phyloP scores from a whole-genome alignment of 768 basidiomycete genomes.

The Hortiboletus campestris region DNA sequence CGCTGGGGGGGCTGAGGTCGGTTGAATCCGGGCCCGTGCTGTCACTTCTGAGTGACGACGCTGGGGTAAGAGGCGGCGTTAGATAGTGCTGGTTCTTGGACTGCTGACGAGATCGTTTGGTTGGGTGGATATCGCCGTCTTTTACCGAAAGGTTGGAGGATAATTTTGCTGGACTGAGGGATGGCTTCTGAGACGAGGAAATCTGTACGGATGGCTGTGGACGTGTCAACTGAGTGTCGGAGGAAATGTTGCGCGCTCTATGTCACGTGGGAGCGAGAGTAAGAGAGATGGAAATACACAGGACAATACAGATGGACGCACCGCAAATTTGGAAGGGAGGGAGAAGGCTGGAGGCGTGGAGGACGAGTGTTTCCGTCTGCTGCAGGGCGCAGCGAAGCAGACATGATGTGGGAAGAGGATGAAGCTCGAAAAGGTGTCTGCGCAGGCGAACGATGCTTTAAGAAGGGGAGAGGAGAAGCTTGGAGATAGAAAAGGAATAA shows the following conservation, averaged over 20 bases:
- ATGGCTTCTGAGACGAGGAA: constrained; percentile 17
- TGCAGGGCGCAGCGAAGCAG: constrained; percentile 22
- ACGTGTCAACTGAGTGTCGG: constrained; percentile 31
- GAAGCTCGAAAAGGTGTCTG: constrained; percentile 31
- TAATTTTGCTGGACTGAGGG: constrained; percentile 12
- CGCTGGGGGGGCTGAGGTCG: constrained; percentile 22
- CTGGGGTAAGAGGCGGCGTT: constrained; percentile 71
- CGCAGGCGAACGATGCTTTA: constrained; percentile 30
- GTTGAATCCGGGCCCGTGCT: constrained; percentile 33
- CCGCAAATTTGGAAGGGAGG: constrained; percentile 72
- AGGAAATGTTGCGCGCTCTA: constrained; percentile 25
- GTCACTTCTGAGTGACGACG: constrained; percentile 49
- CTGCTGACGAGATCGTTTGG: constrained; percentile 20
- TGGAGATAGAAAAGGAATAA: constrained; percentile 34
- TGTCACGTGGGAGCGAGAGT: constrained; percentile 18
- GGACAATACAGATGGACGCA: constrained; percentile 27
- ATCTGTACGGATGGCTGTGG: constrained; percentile 21
- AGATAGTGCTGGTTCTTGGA: constrained; percentile 40
- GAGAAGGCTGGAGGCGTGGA: constrained; percentile 58
- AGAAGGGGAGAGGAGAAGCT: constrained; percentile 33
- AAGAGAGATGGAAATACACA: not conserved
- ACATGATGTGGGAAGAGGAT: constrained; percentile 29
- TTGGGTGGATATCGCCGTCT: constrained; percentile 17
- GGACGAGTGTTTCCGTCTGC: constrained; percentile 33
- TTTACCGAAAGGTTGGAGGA: constrained; percentile 12